Evolutionary conservation across 768 basidiomycete species (phyloP).

Genomic region (Fomitopsis pulvina): DNA sequence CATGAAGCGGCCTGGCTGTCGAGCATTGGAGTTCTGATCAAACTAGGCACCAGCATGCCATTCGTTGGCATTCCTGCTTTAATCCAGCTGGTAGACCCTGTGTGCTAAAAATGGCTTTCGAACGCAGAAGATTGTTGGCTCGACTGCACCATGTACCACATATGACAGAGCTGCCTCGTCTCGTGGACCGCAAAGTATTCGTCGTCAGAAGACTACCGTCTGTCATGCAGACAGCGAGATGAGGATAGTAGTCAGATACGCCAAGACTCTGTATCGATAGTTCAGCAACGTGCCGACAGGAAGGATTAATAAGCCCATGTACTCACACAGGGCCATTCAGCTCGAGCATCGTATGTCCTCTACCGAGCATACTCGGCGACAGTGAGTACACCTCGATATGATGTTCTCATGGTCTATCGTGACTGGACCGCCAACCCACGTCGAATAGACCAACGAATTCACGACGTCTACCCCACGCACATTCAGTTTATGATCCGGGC

Average conservation of each 20-base stretch:
- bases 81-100: conserved; percentile 83
- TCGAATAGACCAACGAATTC: too few relatives aligned
- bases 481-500: too few relatives aligned
- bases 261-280: conserved; percentile 46
- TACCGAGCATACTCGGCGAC: conserved; percentile 69
- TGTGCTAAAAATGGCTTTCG: conserved; percentile 69
- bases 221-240: conserved; percentile 72
- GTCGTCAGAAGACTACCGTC: conserved; percentile 78
- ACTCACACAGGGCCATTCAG: conserved; percentile 84
- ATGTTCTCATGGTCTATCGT: conserved; percentile 79
- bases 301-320: neutral
- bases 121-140: neutral
- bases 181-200: too few relatives aligned
- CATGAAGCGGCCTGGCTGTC: conserved; percentile 36
- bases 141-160: too few relatives aligned
- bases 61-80: conserved; percentile 64
- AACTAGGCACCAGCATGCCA: conserved; percentile 35
- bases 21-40: conserved; percentile 28
- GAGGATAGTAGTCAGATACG: conserved; percentile 83
- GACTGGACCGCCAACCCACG: too few relatives aligned
- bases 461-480: too few relatives aligned
- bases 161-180: too few relatives aligned
- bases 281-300: neutral
- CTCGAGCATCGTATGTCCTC: too few relatives aligned
- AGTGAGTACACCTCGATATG: conserved; percentile 69